phyloP scores from a whole-genome alignment of 129 eudicot genomes.

The Deinandra increscens region DNA sequence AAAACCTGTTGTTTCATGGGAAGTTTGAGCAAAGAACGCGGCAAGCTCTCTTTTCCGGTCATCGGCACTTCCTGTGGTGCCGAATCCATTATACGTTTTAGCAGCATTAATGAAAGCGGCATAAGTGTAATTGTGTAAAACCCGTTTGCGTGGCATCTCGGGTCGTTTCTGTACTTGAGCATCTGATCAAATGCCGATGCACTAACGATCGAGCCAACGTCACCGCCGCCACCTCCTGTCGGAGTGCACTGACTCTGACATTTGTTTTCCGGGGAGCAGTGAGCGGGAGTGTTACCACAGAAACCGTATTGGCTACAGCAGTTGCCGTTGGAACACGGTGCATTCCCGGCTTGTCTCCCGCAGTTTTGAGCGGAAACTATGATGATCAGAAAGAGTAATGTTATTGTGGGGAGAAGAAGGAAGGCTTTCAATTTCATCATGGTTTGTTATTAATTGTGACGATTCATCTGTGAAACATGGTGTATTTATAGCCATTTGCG shows the following conservation, averaged over 20 bases:
- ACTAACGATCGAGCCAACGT: constrained; percentile 36
- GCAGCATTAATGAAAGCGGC: constrained; percentile 55
- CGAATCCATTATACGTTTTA: constrained; percentile 35
- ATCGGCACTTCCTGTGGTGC: constrained; percentile 43
- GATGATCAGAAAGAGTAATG: constrained; percentile 12
- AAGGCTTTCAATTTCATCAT: constrained; percentile 17
- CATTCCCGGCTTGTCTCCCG: constrained; percentile 48
- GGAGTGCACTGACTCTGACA: constrained; percentile 56
- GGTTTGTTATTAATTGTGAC: neutral
- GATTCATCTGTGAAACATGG: neutral
- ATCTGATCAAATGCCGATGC: constrained; percentile 38
- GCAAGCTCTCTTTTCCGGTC: constrained; percentile 53
- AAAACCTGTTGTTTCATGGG: constrained; percentile 50
- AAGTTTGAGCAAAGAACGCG: constrained; percentile 67
- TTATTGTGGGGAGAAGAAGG: constrained; percentile 1
- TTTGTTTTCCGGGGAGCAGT: constrained; percentile 26
- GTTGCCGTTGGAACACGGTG: constrained; percentile 42
- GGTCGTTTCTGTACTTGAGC: constrained; percentile 48
- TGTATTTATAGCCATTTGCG: constrained; percentile 4
- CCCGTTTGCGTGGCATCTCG: constrained; percentile 37
- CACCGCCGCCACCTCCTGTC: constrained; percentile 8
- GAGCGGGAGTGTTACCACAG: constrained; percentile 49
- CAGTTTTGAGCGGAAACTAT: constrained; percentile 41
- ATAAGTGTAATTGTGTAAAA: constrained; percentile 54
- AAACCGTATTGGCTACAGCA: constrained; percentile 55